Evolutionary conservation across 495 filamentous ascomycete genomes (phyloP).

Genomic region (Aspergillus avenaceus): DNA sequence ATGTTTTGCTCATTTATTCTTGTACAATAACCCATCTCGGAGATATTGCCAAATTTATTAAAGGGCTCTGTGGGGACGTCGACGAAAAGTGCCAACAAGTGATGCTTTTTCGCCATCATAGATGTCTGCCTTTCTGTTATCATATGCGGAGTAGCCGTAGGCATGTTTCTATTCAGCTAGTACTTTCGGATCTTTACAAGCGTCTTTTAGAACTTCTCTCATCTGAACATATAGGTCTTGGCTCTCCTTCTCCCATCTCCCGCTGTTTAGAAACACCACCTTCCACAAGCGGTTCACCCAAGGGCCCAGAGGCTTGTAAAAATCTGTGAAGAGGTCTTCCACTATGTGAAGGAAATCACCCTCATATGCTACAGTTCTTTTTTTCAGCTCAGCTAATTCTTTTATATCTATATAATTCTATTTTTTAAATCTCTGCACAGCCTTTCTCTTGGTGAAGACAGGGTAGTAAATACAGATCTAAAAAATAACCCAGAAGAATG

Average conservation of each 20-base stretch:
- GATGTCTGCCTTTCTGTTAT: no score
- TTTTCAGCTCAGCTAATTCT: constrained; percentile 5
- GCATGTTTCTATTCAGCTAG: not conserved
- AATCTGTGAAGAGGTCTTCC: not conserved
- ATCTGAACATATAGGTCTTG: not conserved
- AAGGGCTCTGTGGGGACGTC: no score
- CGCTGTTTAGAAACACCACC: not conserved
- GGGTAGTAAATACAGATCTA: constrained; percentile 43
- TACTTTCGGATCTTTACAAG: not conserved
- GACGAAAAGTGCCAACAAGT: no score
- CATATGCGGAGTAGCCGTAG: no score
- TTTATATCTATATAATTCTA: constrained; percentile 8
- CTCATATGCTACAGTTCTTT: constrained; percentile 1
- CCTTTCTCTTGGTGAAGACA: not conserved
- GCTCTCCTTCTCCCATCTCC: not conserved
- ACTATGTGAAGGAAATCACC: not conserved
- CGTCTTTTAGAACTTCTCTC: not conserved
- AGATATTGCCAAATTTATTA: no score
- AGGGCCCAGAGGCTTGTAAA: constrained; percentile 1
- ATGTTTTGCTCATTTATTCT: no score
- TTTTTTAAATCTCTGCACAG: constrained; percentile 1
- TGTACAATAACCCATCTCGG: no score
- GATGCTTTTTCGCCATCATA: no score
- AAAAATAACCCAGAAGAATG: constrained; percentile 52
- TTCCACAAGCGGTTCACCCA: constrained; percentile 5